phyloP scores from a whole-genome alignment of 768 basidiomycete genomes.

The Lentinula lateritia region DNA sequence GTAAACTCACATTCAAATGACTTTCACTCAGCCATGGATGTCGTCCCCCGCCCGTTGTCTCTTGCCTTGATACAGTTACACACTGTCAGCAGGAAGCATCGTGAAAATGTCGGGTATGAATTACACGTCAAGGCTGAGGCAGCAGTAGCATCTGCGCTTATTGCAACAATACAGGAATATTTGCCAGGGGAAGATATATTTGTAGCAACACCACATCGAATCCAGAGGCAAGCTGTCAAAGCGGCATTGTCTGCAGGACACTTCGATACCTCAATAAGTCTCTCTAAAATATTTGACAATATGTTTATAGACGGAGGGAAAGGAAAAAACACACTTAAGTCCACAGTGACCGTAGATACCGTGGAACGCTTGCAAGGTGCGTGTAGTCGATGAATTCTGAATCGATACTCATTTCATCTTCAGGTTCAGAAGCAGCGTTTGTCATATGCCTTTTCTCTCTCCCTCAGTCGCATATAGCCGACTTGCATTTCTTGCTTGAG shows the following conservation, averaged over 20 bases:
- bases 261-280: not conserved
- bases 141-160: conserved; percentile 37
- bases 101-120: conserved; percentile 37
- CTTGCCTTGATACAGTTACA: conserved; percentile 36
- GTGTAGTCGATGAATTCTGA: not conserved
- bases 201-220: conserved; percentile 46
- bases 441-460: conserved; percentile 49
- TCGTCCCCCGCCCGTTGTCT: conserved; percentile 32
- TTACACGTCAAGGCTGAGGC: conserved; percentile 44
- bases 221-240: conserved; percentile 47
- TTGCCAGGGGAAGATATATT: conserved; percentile 40
- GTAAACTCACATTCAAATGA: conserved; percentile 12
- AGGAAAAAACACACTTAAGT: not conserved
- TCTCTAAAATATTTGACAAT: not conserved
- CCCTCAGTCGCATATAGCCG: conserved; percentile 28
- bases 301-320: not conserved
- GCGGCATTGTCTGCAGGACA: conserved; percentile 21
- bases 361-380: conserved; percentile 46
- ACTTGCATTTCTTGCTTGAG: conserved; percentile 40
- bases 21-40: conserved; percentile 8
- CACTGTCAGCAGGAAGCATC: conserved; percentile 20
- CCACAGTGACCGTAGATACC: conserved; percentile 40
- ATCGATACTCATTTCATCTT: not conserved
- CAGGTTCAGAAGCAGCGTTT: conserved; percentile 48
- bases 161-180: conserved; percentile 30